These are phyloP conservation scores for Cercospora brassicicola DNA, from an alignment of 2,329 filamentous ascomycete species.

Conservation along the genomic window DNA sequence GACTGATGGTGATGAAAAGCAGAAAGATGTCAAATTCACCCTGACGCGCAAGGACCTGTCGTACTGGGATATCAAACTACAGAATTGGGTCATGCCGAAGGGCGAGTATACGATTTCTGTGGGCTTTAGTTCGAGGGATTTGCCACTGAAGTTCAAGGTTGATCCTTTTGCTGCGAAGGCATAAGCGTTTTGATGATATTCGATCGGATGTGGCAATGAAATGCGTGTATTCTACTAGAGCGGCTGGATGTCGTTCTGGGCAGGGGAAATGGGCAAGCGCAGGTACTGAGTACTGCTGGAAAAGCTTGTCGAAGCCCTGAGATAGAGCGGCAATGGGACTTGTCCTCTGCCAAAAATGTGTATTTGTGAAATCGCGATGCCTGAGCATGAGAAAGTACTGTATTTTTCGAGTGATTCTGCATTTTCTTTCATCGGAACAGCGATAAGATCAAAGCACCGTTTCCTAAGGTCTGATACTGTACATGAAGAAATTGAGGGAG, in stretches of 20 bases:
- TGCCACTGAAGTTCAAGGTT: conserved; percentile 12
- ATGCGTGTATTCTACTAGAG: not conserved
- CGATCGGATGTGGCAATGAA: not conserved
- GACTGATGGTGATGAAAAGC: conserved; percentile 20
- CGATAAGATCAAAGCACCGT: not conserved
- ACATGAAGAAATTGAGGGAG: not conserved
- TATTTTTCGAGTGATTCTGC: not conserved
- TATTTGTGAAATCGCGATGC: not conserved
- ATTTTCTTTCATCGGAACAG: not conserved
- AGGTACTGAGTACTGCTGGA: not conserved
- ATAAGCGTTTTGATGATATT: not conserved
- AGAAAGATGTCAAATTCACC: conserved; percentile 38
- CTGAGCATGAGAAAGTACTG: not conserved
- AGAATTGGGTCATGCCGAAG: conserved; percentile 41
- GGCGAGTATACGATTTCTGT: conserved; percentile 36
- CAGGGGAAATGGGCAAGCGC: not conserved
- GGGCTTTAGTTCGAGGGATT: conserved; percentile 34
- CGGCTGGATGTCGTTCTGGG: not conserved
- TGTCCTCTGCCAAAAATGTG: not conserved
- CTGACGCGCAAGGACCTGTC: conserved; percentile 40
- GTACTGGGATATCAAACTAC: conserved; percentile 39
- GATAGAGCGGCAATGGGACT: not conserved
- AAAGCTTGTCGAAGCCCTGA: not conserved
- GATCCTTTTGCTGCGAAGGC: conserved; percentile 15
- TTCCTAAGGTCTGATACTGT: not conserved